A percentile compares a stretch with the other conserved stretches of the same genome.
phyloP scores from a whole-genome alignment of 805 yeast genomes.

The Pichia manshurica region DNA sequence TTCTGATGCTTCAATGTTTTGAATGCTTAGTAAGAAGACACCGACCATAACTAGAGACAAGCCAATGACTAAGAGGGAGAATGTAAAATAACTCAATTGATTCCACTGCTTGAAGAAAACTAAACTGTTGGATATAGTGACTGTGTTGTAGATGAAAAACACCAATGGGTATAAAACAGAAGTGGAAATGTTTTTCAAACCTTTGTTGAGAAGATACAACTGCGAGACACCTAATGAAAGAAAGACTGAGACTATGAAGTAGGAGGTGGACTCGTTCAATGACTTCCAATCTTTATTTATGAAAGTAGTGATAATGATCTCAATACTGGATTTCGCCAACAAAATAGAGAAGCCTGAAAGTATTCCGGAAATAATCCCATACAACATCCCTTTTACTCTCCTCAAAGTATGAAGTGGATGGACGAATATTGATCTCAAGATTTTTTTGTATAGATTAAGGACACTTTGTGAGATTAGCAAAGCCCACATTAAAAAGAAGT shows the following conservation, averaged over 20 bases:
- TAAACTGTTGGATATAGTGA: conserved; percentile 61
- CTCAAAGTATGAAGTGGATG: not conserved
- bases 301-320: conserved; percentile 48
- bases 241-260: conserved; percentile 49
- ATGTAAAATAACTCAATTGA: conserved; percentile 30
- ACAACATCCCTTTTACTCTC: conserved; percentile 50
- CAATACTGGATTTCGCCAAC: conserved; percentile 80
- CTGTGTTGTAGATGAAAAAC: conserved; percentile 74
- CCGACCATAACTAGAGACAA: conserved; percentile 55
- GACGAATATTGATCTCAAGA: not conserved
- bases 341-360: conserved; percentile 81
- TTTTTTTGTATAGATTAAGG: not conserved
- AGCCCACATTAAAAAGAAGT: not conserved
- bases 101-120: conserved; percentile 51
- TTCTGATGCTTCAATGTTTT: conserved; percentile 23
- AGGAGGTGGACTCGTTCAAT: conserved; percentile 37
- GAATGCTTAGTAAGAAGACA: conserved; percentile 61
- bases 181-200: conserved; percentile 64
- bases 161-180: conserved; percentile 79
- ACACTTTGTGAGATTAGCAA: not conserved
- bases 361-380: conserved; percentile 67
- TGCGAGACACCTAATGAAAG: conserved; percentile 64
- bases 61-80: conserved; percentile 39
- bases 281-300: conserved; percentile 26
- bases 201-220: conserved; percentile 66